A percentile compares a stretch with the other conserved stretches of the same genome.
Evolutionary conservation across 2,329 filamentous ascomycete genomes (phyloP).

Genomic region (Aaosphaeria pasadenensis): DNA sequence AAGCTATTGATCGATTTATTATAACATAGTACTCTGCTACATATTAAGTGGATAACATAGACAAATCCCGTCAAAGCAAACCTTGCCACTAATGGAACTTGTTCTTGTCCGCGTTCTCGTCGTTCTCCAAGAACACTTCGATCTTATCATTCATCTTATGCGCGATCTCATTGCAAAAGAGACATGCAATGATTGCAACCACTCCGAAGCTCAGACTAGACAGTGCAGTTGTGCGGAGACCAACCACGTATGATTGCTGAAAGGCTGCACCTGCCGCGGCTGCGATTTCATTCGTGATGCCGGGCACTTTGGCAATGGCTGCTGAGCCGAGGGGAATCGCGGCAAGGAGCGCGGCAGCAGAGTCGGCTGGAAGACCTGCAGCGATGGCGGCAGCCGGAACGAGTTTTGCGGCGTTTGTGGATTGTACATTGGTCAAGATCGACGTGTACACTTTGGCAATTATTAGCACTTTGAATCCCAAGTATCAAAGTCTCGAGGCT

Average conservation of each 20-base stretch:
- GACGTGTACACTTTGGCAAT: slow-evolving; percentile 34
- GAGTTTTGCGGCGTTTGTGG: slow-evolving; percentile 9
- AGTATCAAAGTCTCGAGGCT: slow-evolving; percentile 10
- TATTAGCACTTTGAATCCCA: background rate
- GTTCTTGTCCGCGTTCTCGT: slow-evolving; percentile 17
- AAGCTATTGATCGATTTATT: too few species aligned
- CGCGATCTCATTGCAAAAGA: slow-evolving; percentile 17
- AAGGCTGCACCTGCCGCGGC: slow-evolving; percentile 15
- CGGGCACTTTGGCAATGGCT: slow-evolving; percentile 10
- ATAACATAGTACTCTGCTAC: too few species aligned
- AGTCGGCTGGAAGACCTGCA: slow-evolving; percentile 11
- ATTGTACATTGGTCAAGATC: slow-evolving; percentile 38
- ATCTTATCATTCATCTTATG: slow-evolving; percentile 21
- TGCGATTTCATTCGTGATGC: slow-evolving; percentile 14
- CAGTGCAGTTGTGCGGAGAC: slow-evolving; percentile 11
- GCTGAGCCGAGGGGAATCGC: slow-evolving; percentile 13
- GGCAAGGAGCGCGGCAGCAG: slow-evolving; percentile 9
- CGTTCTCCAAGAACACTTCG: slow-evolving; percentile 22
- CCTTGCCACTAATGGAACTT: slow-evolving; percentile 8
- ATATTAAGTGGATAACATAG: too few species aligned
- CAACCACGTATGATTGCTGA: slow-evolving; percentile 14
- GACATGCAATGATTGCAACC: slow-evolving; percentile 14
- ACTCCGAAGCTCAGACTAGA: slow-evolving; percentile 15
- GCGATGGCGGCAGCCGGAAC: slow-evolving; percentile 12
- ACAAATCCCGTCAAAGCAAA: background rate